Evolutionary conservation across 2,329 filamentous ascomycete genomes (phyloP).

Genomic region (Chaetothyriales sp.): DNA sequence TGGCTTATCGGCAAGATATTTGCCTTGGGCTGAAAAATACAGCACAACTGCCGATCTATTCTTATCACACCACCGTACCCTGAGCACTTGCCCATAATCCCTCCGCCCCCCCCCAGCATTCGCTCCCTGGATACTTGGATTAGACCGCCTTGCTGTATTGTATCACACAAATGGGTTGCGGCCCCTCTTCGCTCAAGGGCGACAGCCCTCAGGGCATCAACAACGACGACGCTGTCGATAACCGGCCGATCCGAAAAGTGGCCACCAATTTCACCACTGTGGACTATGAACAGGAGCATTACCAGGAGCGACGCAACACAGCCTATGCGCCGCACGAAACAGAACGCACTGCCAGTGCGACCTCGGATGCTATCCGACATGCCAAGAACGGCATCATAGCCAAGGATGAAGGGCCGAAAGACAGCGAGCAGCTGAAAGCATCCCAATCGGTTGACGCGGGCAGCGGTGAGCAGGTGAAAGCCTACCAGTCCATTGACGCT

Average conservation of each 20-base stretch:
- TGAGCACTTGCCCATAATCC: too few relatives aligned
- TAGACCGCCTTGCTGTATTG: neutral
- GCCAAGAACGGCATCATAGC: neutral
- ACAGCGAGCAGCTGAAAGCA: constrained; percentile 4
- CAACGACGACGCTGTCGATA: constrained; percentile 1
- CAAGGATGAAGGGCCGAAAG: neutral
- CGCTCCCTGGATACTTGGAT: neutral
- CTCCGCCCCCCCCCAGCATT: too few relatives aligned
- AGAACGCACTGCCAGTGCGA: neutral
- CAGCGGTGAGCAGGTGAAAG: neutral
- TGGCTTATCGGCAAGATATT: too few relatives aligned
- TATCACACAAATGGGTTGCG: constrained; percentile 16
- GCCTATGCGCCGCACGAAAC: constrained; percentile 15
- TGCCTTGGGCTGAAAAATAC: too few relatives aligned
- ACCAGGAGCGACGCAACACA: constrained; percentile 11
- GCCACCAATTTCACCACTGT: constrained; percentile 15
- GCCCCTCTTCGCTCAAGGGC: constrained; percentile 15
- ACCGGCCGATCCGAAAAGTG: constrained; percentile 9
- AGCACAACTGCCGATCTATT: too few relatives aligned
- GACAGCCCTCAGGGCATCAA: constrained; percentile 9
- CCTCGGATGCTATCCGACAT: too few relatives aligned
- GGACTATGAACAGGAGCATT: constrained; percentile 11
- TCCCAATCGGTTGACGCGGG: constrained; percentile 9
- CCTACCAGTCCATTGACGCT: neutral
- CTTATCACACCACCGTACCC: too few relatives aligned